Percentiles rank a stretch among this genome's conserved stretches.
phyloP scores from a whole-genome alignment of 108 stramenopile species.

The Conticribra weissflogii region DNA sequence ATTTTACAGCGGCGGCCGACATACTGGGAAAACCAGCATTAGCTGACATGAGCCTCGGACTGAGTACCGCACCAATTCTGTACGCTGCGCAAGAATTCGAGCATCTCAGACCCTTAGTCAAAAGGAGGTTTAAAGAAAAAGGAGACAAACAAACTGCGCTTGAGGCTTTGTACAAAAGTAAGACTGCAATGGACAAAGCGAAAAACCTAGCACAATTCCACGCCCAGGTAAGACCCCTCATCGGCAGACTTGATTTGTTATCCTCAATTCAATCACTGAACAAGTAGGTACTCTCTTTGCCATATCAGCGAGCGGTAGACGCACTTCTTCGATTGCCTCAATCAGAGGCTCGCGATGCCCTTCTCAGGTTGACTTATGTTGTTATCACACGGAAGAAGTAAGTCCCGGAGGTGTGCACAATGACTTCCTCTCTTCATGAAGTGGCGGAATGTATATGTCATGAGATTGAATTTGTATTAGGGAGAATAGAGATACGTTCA shows the following conservation, averaged over 20 bases:
- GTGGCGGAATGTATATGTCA: too few species aligned
- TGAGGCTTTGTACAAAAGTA: slow-evolving; percentile 79
- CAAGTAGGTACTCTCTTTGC: neutral
- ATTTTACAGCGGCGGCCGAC: slow-evolving; percentile 90
- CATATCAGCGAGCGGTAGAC: slow-evolving; percentile 76
- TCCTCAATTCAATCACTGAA: too few species aligned
- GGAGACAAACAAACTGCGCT: slow-evolving; percentile 91
- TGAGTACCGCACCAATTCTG: slow-evolving; percentile 96
- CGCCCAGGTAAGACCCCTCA: slow-evolving; percentile 90
- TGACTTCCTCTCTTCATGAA: too few species aligned
- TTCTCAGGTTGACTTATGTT: slow-evolving; percentile 86
- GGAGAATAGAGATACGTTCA: too few species aligned
- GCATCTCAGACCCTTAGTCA: slow-evolving; percentile 82
- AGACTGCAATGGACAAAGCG: slow-evolving; percentile 89
- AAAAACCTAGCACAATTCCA: slow-evolving; percentile 88
- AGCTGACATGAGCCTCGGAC: slow-evolving; percentile 86
- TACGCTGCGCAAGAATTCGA: slow-evolving; percentile 91
- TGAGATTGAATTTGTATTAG: too few species aligned
- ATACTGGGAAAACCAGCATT: slow-evolving; percentile 85
- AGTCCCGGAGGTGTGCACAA: slow-evolving; percentile 16
- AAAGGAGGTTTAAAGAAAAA: slow-evolving; percentile 92
- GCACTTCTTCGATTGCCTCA: slow-evolving; percentile 87
- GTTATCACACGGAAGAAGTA: slow-evolving; percentile 95
- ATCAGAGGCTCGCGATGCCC: slow-evolving; percentile 86
- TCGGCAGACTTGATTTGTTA: too few species aligned